Conservation (phyloP, 176 grass and related monocot species). For the Ananas comosus region DNA sequence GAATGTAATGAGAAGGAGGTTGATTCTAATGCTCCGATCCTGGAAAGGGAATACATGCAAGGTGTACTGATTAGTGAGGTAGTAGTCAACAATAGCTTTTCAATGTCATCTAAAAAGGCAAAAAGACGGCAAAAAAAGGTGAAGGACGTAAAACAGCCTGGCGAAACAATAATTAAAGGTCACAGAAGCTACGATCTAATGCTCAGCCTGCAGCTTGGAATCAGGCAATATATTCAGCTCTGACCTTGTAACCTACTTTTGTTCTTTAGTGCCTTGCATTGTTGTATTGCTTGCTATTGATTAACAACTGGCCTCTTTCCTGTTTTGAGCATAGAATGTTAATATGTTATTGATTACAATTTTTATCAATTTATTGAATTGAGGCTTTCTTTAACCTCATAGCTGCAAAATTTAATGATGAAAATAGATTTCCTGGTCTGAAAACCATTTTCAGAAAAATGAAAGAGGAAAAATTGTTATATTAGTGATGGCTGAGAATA, state of each 20-base stretch:
- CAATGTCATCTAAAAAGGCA: slow-evolving; percentile 60
- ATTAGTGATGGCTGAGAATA: not conserved
- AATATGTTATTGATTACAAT: not conserved
- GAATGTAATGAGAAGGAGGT: slow-evolving; percentile 34
- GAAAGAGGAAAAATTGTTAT: no score
- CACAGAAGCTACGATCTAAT: slow-evolving; percentile 94
- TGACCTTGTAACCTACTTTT: not conserved
- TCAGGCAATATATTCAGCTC: slow-evolving; percentile 47
- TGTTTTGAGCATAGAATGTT: not conserved
- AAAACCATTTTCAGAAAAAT: no score
- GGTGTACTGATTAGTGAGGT: slow-evolving; percentile 96
- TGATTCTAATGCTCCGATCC: slow-evolving; percentile 53
- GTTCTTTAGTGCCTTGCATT: not conserved
- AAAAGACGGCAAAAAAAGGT: slow-evolving; percentile 70
- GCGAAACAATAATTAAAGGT: slow-evolving; percentile 92
- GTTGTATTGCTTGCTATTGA: slow-evolving; percentile 9
- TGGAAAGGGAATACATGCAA: slow-evolving; percentile 98
- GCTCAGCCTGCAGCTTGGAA: slow-evolving; percentile 95
- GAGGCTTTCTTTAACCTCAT: not conserved
- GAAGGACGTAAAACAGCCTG: slow-evolving; percentile 75
- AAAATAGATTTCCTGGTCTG: not conserved
- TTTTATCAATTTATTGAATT: slow-evolving; percentile 1
- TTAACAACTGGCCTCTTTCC: not conserved
- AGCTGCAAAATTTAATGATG: not conserved
- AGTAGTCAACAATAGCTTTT: slow-evolving; percentile 53